Evolutionary conservation across 768 basidiomycete genomes (phyloP), one percentile per base, ranked within the genome.

Genomic region (Tylopilus rubrobrunneus): DNA sequence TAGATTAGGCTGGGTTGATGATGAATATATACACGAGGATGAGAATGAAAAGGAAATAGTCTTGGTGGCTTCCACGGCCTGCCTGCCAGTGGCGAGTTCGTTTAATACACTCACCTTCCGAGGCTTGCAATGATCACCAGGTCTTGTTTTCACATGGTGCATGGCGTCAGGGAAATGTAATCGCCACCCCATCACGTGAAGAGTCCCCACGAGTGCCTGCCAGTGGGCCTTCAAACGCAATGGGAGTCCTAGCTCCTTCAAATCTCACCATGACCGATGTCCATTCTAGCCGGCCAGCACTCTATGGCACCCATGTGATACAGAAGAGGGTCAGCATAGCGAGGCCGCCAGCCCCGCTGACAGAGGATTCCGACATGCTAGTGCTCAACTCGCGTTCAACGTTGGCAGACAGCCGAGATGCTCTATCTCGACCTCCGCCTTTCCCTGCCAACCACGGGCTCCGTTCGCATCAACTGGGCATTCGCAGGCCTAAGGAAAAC

Each of bases 331-430:
- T 52, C 29, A 62, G 51, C 10, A 60, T 64, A 29, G 50, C 56
- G 28, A 41, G 62, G 34, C 52, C 45, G 7, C 53, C 55, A 23
- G 51, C 27, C 7, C 48, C 28, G 11, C 62, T 54, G 5, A 55
- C n/a, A 17, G 55, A 66, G 27, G 57, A 60, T 33, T 66, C 60
- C 7, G 54, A 60, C 11, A 56, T 65, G 23, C 42, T 58, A 12
- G 63, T 65, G 15, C 56, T 65, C n/a, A 56, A 44, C 23, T 62
- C 56, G 8, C 57, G 65, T 17, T 58, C 54, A 6, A 59, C 57
- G 31, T 49, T 46, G 14, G 37, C 39, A 25, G 47, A 53, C 41
- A 40, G 48, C 46, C 19, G 7, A 48, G 5, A 52, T 55, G 28
- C 53, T 65, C 11, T 62, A 41, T 25, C 56, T 65, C n/a, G 53